phyloP scores from a whole-genome alignment of 345 rosid genomes.

The Durio zibethinus region DNA sequence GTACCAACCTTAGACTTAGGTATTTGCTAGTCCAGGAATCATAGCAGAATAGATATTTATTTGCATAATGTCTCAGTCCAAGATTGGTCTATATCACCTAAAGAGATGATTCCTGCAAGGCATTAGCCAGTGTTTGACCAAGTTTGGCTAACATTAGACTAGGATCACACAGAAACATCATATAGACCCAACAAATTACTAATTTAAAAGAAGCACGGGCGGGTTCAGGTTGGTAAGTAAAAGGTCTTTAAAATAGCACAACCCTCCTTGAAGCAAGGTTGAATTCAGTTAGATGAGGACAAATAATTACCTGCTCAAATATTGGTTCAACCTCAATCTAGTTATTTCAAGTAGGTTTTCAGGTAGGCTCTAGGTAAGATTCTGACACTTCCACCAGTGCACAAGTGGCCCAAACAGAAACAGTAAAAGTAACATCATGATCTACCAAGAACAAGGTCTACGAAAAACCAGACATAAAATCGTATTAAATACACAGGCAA shows the following conservation, averaged over 20 bases:
- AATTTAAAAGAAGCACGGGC: neutral
- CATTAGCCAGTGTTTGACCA: constrained; percentile 8
- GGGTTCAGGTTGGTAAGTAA: constrained; percentile 3
- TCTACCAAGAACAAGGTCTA: constrained; percentile 7
- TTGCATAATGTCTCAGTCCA: constrained; percentile 3
- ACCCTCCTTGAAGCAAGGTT: neutral
- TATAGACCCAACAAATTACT: neutral
- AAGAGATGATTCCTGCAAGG: neutral
- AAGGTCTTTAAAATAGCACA: constrained; percentile 12
- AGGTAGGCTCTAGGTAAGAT: constrained; percentile 11
- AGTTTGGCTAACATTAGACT: neutral
- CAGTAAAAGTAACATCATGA: neutral
- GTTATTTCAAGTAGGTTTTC: neutral
- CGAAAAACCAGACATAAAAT: neutral
- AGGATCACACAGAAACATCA: neutral
- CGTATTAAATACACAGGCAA: neutral
- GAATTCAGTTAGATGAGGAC: neutral
- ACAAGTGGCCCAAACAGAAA: constrained; percentile 1
- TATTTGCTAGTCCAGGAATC: constrained; percentile 3
- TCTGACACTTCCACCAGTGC: constrained; percentile 11
- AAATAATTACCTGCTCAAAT: neutral
- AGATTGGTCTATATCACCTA: neutral
- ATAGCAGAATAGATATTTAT: neutral
- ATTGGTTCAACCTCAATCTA: constrained; percentile 12
- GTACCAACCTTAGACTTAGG: constrained; percentile 8